Percentiles rank a stretch among this genome's conserved stretches.
These are phyloP conservation scores for Cystofilobasidium capitatum DNA, from an alignment of 768 basidiomycete species.

Conservation along the genomic window DNA sequence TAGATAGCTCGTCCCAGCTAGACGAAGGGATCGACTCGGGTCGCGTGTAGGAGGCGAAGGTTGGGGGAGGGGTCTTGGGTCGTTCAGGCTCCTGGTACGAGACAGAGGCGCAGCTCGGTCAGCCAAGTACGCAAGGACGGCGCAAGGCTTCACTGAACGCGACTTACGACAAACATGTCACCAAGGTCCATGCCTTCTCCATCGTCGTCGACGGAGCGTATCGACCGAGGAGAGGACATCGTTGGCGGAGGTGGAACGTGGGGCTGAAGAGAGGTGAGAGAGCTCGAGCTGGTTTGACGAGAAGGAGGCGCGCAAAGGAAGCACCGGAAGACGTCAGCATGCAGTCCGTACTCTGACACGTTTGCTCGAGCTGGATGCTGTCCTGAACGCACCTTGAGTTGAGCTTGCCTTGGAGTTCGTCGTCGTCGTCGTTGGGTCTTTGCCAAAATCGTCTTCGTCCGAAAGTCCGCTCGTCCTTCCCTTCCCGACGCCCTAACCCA, in stretches of 20 bases:
- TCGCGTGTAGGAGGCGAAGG: conserved; percentile 29
- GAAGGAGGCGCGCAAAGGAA: no score
- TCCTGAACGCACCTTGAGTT: no score
- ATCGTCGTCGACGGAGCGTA: conserved; percentile 39
- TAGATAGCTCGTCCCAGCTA: conserved; percentile 45
- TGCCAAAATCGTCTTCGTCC: no score
- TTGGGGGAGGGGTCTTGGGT: conserved; percentile 32
- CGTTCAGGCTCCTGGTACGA: conserved; percentile 29
- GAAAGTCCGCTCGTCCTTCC: no score
- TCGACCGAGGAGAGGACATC: conserved; percentile 53
- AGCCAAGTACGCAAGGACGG: neutral
- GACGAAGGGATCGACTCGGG: conserved; percentile 4
- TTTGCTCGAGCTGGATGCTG: no score
- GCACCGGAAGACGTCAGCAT: no score
- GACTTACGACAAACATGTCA: conserved; percentile 32
- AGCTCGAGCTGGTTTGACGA: neutral
- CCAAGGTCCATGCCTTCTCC: conserved; percentile 27
- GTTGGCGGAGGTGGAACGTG: conserved; percentile 30
- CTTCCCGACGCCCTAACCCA: no score
- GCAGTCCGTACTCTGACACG: no score
- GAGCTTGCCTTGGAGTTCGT: no score
- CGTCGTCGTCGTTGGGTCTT: no score
- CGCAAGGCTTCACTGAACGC: no score
- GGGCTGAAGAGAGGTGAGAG: conserved; percentile 23
- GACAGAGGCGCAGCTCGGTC: neutral